These are phyloP conservation scores for Nothopassalora personata DNA, from an alignment of 2,329 filamentous ascomycete species.

Conservation along the genomic window DNA sequence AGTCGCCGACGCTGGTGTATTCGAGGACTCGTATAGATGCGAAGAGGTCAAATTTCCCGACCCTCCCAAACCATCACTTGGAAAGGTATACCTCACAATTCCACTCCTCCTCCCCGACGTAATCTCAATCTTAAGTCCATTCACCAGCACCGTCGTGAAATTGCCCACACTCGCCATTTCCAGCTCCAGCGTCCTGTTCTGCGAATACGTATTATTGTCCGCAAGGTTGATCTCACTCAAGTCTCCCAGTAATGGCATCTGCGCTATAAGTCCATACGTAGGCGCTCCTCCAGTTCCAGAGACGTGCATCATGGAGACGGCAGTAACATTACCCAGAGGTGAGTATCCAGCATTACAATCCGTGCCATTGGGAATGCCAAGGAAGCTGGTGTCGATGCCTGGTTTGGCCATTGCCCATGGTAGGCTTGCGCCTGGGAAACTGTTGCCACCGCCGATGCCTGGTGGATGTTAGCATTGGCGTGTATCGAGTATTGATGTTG, in stretches of 20 bases:
- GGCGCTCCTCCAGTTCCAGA: conserved; percentile 27
- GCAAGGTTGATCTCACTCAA: conserved; percentile 39
- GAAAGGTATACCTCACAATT: conserved; percentile 35
- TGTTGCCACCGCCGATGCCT: conserved; percentile 36
- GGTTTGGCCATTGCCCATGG: conserved; percentile 40
- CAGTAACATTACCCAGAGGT: conserved; percentile 37
- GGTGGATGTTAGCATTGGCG: not conserved
- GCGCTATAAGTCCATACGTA: conserved; percentile 39
- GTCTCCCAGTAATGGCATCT: conserved; percentile 38
- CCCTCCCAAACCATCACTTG: conserved; percentile 10
- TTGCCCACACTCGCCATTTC: conserved; percentile 34
- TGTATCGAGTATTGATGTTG: not conserved
- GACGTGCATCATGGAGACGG: conserved; percentile 37
- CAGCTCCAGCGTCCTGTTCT: conserved; percentile 28
- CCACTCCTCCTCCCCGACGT: conserved; percentile 36
- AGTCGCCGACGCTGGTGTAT: not conserved
- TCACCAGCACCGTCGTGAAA: conserved; percentile 34
- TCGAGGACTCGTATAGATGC: not conserved
- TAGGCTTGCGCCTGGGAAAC: conserved; percentile 35
- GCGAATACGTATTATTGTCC: conserved; percentile 41
- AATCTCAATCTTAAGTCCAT: conserved; percentile 34
- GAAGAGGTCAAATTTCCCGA: not conserved
- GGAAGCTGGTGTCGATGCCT: conserved; percentile 37
- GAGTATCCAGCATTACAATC: conserved; percentile 40
- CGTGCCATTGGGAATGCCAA: conserved; percentile 17